Percentiles rank a stretch among this genome's conserved stretches.
Evolutionary conservation across 495 filamentous ascomycete genomes (phyloP).

Genomic region (Talaromyces liani): DNA sequence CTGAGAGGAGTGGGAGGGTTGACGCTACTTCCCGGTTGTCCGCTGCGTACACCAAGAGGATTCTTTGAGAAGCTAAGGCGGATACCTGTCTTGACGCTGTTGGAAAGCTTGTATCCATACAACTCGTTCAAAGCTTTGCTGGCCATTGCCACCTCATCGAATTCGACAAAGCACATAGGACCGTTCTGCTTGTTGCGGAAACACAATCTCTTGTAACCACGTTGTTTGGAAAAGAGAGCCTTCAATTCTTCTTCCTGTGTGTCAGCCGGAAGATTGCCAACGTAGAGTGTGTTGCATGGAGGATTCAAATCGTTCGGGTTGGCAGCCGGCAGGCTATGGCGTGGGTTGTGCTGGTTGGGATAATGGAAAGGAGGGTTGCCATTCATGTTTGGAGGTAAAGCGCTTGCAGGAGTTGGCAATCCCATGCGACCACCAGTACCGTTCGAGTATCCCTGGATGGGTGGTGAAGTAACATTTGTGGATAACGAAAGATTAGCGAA

Average conservation of each 20-base stretch:
- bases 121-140: slow-evolving; percentile 90
- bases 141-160: slow-evolving; percentile 89
- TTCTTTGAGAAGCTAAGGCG: slow-evolving; percentile 99
- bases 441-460: slow-evolving; percentile 38
- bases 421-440: slow-evolving; percentile 30
- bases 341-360: slow-evolving; percentile 49
- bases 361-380: slow-evolving; percentile 48
- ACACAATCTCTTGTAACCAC: slow-evolving; percentile 92
- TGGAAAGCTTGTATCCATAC: slow-evolving; percentile 82
- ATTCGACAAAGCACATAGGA: slow-evolving; percentile 99
- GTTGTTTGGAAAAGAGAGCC: slow-evolving; percentile 86
- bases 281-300: slow-evolving; percentile 96
- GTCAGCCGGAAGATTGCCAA: slow-evolving; percentile 89
- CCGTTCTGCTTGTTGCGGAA: slow-evolving; percentile 98
- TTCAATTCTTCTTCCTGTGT: slow-evolving; percentile 97
- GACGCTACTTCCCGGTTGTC: slow-evolving; percentile 50
- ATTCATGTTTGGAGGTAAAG: slow-evolving; percentile 52
- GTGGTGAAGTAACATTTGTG: slow-evolving; percentile 51
- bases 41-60: slow-evolving; percentile 83
- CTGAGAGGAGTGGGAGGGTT: slow-evolving; percentile 41
- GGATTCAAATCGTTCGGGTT: slow-evolving; percentile 97
- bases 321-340: slow-evolving; percentile 74
- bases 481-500: slow-evolving; percentile 66
- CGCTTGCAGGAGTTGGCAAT: slow-evolving; percentile 45
- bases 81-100: slow-evolving; percentile 93